phyloP scores from a whole-genome alignment of 2,329 filamentous ascomycete genomes.

The Sarocladiaceae sp. region DNA sequence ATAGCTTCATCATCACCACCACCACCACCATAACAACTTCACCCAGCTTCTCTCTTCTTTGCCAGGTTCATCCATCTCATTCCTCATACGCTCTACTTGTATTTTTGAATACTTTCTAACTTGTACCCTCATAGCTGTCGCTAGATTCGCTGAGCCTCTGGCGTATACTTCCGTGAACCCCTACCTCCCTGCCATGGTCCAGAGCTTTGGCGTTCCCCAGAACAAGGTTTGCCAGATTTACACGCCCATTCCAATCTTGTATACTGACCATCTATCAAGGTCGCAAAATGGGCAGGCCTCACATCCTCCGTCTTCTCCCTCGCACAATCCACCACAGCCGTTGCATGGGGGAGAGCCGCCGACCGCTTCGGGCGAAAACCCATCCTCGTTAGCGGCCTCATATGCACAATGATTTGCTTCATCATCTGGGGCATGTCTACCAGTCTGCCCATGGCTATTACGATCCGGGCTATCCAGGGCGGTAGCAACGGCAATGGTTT shows the following conservation, averaged over 20 bases:
- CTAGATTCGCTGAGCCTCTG: constrained; percentile 70
- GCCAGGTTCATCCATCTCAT: not conserved
- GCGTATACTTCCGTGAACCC: constrained; percentile 68
- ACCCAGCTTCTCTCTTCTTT: not conserved
- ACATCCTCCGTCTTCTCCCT: constrained; percentile 68
- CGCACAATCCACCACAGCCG: constrained; percentile 63
- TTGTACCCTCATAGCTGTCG: constrained; percentile 50
- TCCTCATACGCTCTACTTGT: not conserved
- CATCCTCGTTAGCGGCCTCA: constrained; percentile 65
- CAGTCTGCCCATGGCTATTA: constrained; percentile 72
- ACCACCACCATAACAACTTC: not conserved
- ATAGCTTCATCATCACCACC: not conserved
- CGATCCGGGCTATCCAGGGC: constrained; percentile 71
- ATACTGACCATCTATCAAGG: constrained; percentile 17
- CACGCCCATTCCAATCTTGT: not conserved
- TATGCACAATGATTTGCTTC: constrained; percentile 75
- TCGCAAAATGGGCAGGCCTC: constrained; percentile 76
- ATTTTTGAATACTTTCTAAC: constrained; percentile 10
- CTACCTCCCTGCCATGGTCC: constrained; percentile 74
- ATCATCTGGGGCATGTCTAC: constrained; percentile 79
- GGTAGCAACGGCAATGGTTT: constrained; percentile 77
- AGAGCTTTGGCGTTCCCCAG: constrained; percentile 65
- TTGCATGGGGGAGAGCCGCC: constrained; percentile 70
- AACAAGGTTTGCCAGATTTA: constrained; percentile 36
- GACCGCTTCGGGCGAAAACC: constrained; percentile 79